phyloP scores from a whole-genome alignment of 2,329 filamentous ascomycete species.

The Fusarium virguliforme region DNA sequence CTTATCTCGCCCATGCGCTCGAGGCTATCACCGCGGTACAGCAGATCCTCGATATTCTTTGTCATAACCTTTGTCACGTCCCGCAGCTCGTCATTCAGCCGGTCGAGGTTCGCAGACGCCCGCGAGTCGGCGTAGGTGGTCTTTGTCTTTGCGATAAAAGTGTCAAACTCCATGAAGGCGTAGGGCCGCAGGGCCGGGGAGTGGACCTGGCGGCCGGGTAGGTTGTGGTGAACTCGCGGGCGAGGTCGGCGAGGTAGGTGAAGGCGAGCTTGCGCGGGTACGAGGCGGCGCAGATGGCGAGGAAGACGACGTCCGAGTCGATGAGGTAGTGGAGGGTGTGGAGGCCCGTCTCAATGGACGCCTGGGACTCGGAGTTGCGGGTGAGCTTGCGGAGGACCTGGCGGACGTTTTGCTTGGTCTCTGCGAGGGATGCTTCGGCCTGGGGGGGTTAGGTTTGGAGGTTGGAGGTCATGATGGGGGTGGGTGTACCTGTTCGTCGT shows the following conservation, averaged over 20 bases:
- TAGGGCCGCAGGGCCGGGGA: slow-evolving; percentile 87
- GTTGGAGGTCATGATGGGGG: neutral
- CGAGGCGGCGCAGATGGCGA: slow-evolving; percentile 92
- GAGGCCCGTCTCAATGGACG: slow-evolving; percentile 87
- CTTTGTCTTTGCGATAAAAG: slow-evolving; percentile 93
- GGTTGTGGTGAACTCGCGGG: slow-evolving; percentile 89
- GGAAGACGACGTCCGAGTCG: slow-evolving; percentile 86
- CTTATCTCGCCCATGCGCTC: slow-evolving; percentile 98
- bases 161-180: slow-evolving; percentile 98
- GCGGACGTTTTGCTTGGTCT: slow-evolving; percentile 93
- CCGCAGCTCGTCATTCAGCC: slow-evolving; percentile 95
- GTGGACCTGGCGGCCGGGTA: slow-evolving; percentile 84
- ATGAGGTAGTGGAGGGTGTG: slow-evolving; percentile 95
- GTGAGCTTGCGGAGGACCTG: slow-evolving; percentile 90
- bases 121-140: slow-evolving; percentile 94
- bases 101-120: slow-evolving; percentile 92
- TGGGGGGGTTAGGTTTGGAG: slow-evolving; percentile 20
- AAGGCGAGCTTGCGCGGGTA: slow-evolving; percentile 99
- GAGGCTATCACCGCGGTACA: slow-evolving; percentile 94
- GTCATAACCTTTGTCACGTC: slow-evolving; percentile 99
- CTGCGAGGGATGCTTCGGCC: slow-evolving; percentile 82
- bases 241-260: slow-evolving; percentile 95
- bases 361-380: slow-evolving; percentile 90
- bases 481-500: slow-evolving; percentile 83
- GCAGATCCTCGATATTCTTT: slow-evolving; percentile 98